A percentile compares a stretch with the other conserved stretches of the same genome.
phyloP scores from a whole-genome alignment of 1,284 basidiomycete genomes.

The Ustilago hordei region DNA sequence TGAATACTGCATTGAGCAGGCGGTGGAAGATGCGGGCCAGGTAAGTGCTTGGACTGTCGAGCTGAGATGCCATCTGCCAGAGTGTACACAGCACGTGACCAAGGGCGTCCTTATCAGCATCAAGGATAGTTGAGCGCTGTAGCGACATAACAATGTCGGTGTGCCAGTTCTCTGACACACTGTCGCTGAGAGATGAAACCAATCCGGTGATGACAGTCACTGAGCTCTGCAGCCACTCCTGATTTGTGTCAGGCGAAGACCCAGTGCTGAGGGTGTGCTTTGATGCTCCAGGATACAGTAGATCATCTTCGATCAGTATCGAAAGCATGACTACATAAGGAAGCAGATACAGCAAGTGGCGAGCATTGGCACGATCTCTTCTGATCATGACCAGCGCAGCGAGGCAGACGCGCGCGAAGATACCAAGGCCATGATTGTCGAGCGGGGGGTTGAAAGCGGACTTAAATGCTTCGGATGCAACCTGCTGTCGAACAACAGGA shows the following conservation, averaged over 20 bases:
- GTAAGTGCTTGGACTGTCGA: slow-evolving; percentile 26
- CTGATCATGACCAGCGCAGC: slow-evolving; percentile 76
- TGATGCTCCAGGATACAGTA: slow-evolving; percentile 71
- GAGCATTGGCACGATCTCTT: slow-evolving; percentile 76
- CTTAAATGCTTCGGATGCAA: neutral
- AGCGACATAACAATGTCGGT: slow-evolving; percentile 32
- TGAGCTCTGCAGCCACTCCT: slow-evolving; percentile 39
- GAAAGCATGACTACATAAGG: slow-evolving; percentile 67
- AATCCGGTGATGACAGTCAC: slow-evolving; percentile 46
- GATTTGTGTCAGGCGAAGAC: slow-evolving; percentile 9
- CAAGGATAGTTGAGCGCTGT: slow-evolving; percentile 31
- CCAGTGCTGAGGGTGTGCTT: slow-evolving; percentile 33
- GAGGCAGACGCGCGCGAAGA: slow-evolving; percentile 77
- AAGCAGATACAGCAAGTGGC: slow-evolving; percentile 75
- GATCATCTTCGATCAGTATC: slow-evolving; percentile 70
- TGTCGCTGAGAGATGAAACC: slow-evolving; percentile 39
- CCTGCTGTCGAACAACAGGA: slow-evolving; percentile 25
- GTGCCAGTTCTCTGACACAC: slow-evolving; percentile 51
- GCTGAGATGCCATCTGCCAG: slow-evolving; percentile 30
- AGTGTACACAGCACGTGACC: slow-evolving; percentile 36
- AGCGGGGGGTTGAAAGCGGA: slow-evolving; percentile 13
- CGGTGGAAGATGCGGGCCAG: slow-evolving; percentile 59
- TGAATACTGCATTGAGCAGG: slow-evolving; percentile 58
- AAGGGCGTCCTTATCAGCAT: slow-evolving; percentile 28
- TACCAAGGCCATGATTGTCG: slow-evolving; percentile 74